phyloP scores from a whole-genome alignment of 1,284 basidiomycete species.

The Cutaneotrichosporon sp. region DNA sequence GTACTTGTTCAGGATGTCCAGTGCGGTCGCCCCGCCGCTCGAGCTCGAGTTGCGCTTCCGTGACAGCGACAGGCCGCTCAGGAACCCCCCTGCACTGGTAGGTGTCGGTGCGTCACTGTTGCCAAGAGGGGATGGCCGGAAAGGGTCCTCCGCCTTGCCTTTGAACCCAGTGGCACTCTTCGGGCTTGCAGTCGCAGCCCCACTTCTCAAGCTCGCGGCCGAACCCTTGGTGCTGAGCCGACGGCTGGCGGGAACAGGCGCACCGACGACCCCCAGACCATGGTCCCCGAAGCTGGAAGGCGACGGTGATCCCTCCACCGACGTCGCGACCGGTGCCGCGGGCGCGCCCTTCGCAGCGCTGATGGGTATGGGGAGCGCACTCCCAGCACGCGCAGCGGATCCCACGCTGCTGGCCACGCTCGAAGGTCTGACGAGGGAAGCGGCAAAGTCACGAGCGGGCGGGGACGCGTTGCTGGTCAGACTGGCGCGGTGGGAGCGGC shows the following conservation, averaged over 20 bases:
- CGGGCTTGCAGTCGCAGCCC: not conserved
- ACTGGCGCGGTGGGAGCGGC: slow-evolving; percentile 6
- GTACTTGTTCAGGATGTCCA: slow-evolving; percentile 20
- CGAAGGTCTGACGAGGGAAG: slow-evolving; percentile 31
- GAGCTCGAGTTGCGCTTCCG: slow-evolving; percentile 16
- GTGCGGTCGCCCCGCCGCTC: slow-evolving; percentile 9
- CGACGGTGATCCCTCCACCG: slow-evolving; percentile 12
- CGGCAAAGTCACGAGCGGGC: slow-evolving; percentile 19
- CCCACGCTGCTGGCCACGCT: slow-evolving; percentile 32
- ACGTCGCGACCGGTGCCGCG: slow-evolving; percentile 38
- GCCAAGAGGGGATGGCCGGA: slow-evolving; percentile 8
- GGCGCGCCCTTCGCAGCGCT: slow-evolving; percentile 29
- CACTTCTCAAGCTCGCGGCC: slow-evolving; percentile 11
- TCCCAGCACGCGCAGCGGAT: slow-evolving; percentile 20
- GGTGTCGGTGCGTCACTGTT: not conserved
- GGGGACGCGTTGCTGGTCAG: slow-evolving; percentile 15
- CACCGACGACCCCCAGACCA: not conserved
- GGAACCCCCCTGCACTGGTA: slow-evolving; percentile 14
- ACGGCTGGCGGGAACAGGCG: not conserved
- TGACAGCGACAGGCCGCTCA: slow-evolving; percentile 17
- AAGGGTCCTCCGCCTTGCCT: slow-evolving; percentile 1
- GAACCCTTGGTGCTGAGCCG: slow-evolving; percentile 14
- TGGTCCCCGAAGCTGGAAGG: slow-evolving; percentile 14
- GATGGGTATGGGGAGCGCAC: slow-evolving; percentile 27
- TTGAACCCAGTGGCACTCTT: not conserved